Evolutionary conservation across 768 basidiomycete species (phyloP), one percentile per base, ranked within the genome.

Genomic region (Trametes cubensis): DNA sequence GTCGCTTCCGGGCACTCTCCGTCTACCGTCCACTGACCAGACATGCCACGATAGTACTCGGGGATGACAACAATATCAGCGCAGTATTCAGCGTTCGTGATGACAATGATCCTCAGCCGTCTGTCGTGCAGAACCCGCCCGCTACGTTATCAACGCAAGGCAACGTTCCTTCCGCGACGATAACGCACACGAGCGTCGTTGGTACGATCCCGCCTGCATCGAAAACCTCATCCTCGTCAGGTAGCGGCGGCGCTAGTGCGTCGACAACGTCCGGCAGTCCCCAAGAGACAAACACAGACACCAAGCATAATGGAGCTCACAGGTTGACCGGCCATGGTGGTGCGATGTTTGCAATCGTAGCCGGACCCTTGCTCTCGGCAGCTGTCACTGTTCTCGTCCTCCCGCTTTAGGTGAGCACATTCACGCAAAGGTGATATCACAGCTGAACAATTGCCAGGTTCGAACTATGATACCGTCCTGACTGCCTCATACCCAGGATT

Each of bases 151-250:
- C 26, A 4, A 55, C 55, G 6, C 23, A 42, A 20, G 55, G 55
- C 8, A 55, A 55, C 44, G 28, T 55, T n/a, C 42, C 55, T 0
- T 38, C 55, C 21, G 55, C 44, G 42, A 55, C 55, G 17, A 46
- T 55, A 18, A 55, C 55, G 26, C 15, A 44, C 11, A n/a, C 55
- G 18, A 55, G 55, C 28, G 55, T 55, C 10, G 30, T 55, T 18
- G 55, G 55, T 14, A 55, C 55, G 15, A 55, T 55, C 38, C 44
- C 55, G 5, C 28, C 55, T 13, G 44, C 18, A 3, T 26, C 55
- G 28, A 26, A 39, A 23, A 40, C 51, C 34, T 34, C 34, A 8
- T 14, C 20, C 45, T 23, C 21, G 45, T 20, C 45, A 14, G 21
- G 8, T 11, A 34, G 15, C 18, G 26, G 17, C 15, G n/a, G 17